Percentiles rank a stretch among this genome's conserved stretches.
Evolutionary conservation across 768 basidiomycete genomes (phyloP).

Genomic region (Termitomyces sp.): DNA sequence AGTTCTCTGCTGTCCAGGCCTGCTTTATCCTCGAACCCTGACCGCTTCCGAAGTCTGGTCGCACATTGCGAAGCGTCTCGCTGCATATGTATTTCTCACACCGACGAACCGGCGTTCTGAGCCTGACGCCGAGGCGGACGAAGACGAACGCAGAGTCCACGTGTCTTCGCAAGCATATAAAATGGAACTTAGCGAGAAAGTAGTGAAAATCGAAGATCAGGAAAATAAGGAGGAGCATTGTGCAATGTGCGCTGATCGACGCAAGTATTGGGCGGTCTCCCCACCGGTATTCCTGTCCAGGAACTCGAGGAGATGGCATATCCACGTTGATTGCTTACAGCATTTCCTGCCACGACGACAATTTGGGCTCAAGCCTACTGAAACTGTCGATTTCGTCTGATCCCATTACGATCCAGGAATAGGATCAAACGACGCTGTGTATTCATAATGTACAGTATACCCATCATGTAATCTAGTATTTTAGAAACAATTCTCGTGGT

Average conservation of each 20-base stretch:
- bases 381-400: constrained; percentile 13
- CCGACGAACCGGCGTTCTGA: constrained; percentile 8
- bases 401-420: not conserved
- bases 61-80: constrained; percentile 11
- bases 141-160: not conserved
- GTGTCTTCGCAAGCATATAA: not conserved
- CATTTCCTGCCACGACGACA: constrained; percentile 16
- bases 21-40: constrained; percentile 15
- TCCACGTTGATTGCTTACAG: constrained; percentile 16
- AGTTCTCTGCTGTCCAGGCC: constrained; percentile 12
- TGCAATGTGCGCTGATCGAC: constrained; percentile 16
- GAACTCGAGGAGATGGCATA: constrained; percentile 17
- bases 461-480: not conserved
- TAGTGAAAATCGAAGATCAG: not conserved
- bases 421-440: not conserved
- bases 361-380: constrained; percentile 14
- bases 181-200: not conserved
- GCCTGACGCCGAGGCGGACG: not conserved
- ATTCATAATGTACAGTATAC: not conserved
- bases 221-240: constrained; percentile 8
- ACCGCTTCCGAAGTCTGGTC: constrained; percentile 13
- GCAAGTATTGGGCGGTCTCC: constrained; percentile 16
- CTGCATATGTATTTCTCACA: constrained; percentile 14
- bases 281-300: constrained; percentile 17
- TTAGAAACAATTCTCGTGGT: not conserved